Percentiles rank a stretch among this genome's conserved stretches.
Evolutionary conservation across 306 rosid genomes (phyloP).

Genomic region (Gillenia trifoliata): DNA sequence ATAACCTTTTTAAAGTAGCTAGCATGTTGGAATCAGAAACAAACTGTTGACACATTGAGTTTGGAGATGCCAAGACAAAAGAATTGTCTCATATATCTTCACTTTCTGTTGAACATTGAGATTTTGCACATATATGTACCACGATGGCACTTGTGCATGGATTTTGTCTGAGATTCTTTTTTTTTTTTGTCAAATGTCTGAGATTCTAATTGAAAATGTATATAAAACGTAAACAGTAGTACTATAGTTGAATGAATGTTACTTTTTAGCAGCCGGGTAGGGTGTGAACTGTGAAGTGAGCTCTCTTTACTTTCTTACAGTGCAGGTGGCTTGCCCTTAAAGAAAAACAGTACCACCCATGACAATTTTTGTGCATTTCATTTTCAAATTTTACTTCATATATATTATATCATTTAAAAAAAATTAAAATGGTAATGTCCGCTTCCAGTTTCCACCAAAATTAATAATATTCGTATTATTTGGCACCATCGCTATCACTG

Average conservation of each 20-base stretch:
- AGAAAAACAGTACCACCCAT: neutral
- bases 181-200: too few species aligned
- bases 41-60: neutral
- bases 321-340: neutral
- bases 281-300: neutral
- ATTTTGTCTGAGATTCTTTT: conserved; percentile 13
- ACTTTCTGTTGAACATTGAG: conserved; percentile 35
- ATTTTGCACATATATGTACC: conserved; percentile 32
- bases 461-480: neutral
- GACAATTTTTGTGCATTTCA: neutral
- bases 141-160: conserved; percentile 26
- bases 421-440: neutral
- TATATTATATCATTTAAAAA: too few species aligned
- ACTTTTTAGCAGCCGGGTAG: neutral
- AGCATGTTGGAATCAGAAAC: neutral
- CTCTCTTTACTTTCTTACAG: neutral
- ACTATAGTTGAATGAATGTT: neutral
- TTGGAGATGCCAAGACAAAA: neutral
- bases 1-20: neutral
- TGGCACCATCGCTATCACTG: conserved; percentile 4
- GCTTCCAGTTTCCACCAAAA: neutral
- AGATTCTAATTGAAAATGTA: neutral
- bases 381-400: neutral
- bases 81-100: conserved; percentile 22
- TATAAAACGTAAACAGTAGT: neutral